Percentiles rank a stretch among this genome's conserved stretches.
phyloP scores from a whole-genome alignment of 495 filamentous ascomycete genomes.

The Aspergillus taichungensis region DNA sequence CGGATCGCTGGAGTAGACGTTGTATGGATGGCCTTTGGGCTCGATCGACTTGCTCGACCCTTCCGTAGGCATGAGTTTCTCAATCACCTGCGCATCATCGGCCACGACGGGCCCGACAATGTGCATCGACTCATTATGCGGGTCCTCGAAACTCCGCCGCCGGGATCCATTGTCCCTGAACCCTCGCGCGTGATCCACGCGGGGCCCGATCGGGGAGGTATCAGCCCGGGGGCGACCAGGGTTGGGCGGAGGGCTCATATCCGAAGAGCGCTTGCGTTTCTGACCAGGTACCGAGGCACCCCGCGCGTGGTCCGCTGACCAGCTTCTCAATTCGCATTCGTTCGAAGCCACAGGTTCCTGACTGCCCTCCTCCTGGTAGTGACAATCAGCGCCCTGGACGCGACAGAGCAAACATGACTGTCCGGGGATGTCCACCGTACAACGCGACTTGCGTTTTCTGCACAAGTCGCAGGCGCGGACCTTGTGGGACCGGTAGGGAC shows the following conservation, averaged over 20 bases:
- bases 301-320: constrained; percentile 17
- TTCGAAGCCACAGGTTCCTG: constrained; percentile 19
- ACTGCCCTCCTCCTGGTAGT: constrained; percentile 35
- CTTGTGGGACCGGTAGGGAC: constrained; percentile 45
- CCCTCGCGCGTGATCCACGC: constrained; percentile 20
- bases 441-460: constrained; percentile 44
- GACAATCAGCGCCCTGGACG: constrained; percentile 40
- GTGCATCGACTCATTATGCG: constrained; percentile 39
- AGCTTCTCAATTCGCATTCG: constrained; percentile 20
- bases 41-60: constrained; percentile 29
- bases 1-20: constrained; percentile 41
- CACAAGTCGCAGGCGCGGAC: constrained; percentile 44
- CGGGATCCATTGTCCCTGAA: constrained; percentile 26
- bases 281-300: constrained; percentile 19
- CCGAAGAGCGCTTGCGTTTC: constrained; percentile 34
- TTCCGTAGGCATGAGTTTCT: constrained; percentile 41
- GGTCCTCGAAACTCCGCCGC: constrained; percentile 30
- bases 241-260: constrained; percentile 14
- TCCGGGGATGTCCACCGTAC: constrained; percentile 40
- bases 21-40: constrained; percentile 37
- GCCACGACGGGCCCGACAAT: constrained; percentile 45
- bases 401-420: constrained; percentile 42
- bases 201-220: constrained; percentile 17
- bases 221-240: constrained; percentile 10
- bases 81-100: constrained; percentile 44